Base-by-base conservation (phyloP, 805 yeast species). In the Candida patagonica region DNA sequence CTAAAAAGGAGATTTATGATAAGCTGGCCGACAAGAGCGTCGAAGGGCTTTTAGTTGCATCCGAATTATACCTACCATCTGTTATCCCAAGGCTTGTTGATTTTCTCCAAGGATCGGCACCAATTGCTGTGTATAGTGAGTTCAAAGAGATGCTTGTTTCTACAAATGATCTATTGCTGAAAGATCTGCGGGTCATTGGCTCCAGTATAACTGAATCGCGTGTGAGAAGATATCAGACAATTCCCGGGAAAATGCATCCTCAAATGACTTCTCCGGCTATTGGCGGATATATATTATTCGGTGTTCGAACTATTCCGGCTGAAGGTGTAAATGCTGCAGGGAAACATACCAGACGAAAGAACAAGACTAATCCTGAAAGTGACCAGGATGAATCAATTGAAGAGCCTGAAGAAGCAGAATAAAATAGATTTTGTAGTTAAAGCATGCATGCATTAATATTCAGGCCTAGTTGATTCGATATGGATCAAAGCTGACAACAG, bases 191-290 rank as follows among this genome's bases (percentile, higher is more conserved):
- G 34, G 73, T 84, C 7, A 65, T 92, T 50, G 89, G 92, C 0
- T 94, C 96, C 4, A 74, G 85, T 12, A 75, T 89, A 17, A 69
- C 73, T 46, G 96, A 88, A 59, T 75, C 94, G 1, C 70, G 84
- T 46, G 92, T 82, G 9, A 73, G 96, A 47, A 79, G 78, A 37
- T 88, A 81, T 57, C 99, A 92, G 65, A 86, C 96, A 2, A 76
- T 89, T 22, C 85, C 94, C 15, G 98, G 97, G 6, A 78, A 94
- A 56, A 67, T 89, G 53, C 99, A 92, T 59, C 99, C 99, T 0
- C 56, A 79, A 44, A 92, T 92, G 99, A 84, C 96, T 0, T 78
- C 80, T 70, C 72, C 85, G 52, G 87, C 95, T 5, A 88, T 81
- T 42, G 97, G 96, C 25, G 99, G 99, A 0, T 89, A 76, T 57